Evolutionary conservation across 352 stramenopile genomes (phyloP).

Genomic region (Phytophthora palmivora): DNA sequence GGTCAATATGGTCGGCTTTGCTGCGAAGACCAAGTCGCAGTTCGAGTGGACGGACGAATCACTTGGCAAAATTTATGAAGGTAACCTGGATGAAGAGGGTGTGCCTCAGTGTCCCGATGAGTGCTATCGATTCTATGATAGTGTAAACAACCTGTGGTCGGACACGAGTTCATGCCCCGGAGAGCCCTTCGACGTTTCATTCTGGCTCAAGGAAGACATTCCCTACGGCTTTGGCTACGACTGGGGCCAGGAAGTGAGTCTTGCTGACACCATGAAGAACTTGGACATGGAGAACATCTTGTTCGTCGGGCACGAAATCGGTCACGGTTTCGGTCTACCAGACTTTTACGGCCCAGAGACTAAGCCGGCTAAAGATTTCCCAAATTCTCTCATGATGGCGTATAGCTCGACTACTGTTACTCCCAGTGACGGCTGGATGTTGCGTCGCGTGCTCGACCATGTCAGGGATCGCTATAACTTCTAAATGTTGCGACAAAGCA

Average conservation of each 20-base stretch:
- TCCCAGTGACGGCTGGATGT: slow-evolving; percentile 41
- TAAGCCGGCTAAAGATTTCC: slow-evolving; percentile 30
- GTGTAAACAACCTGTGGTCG: slow-evolving; percentile 26
- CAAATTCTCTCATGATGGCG: slow-evolving; percentile 36
- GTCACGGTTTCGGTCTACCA: slow-evolving; percentile 27
- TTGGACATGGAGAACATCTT: slow-evolving; percentile 24
- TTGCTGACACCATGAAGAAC: slow-evolving; percentile 25
- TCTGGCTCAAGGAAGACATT: slow-evolving; percentile 34
- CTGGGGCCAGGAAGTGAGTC: slow-evolving; percentile 32
- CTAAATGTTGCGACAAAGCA: slow-evolving; percentile 7
- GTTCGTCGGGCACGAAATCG: slow-evolving; percentile 34
- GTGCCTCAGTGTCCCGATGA: slow-evolving; percentile 24
- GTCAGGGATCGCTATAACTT: slow-evolving; percentile 37
- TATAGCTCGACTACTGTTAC: slow-evolving; percentile 37
- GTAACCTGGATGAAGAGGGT: neutral
- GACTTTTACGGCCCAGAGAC: slow-evolving; percentile 28
- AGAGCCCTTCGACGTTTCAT: slow-evolving; percentile 34
- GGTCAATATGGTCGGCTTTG: slow-evolving; percentile 36
- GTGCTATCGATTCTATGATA: slow-evolving; percentile 30
- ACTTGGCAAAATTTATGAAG: slow-evolving; percentile 24
- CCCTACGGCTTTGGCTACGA: slow-evolving; percentile 29
- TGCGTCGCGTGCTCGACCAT: slow-evolving; percentile 40
- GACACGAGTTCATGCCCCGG: slow-evolving; percentile 26
- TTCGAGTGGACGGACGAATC: slow-evolving; percentile 26
- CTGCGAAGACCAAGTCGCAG: slow-evolving; percentile 22